Evolutionary conservation across 371 early-diverging fungal species (phyloP).

Genomic region (Choanephora cucurbitarum): DNA sequence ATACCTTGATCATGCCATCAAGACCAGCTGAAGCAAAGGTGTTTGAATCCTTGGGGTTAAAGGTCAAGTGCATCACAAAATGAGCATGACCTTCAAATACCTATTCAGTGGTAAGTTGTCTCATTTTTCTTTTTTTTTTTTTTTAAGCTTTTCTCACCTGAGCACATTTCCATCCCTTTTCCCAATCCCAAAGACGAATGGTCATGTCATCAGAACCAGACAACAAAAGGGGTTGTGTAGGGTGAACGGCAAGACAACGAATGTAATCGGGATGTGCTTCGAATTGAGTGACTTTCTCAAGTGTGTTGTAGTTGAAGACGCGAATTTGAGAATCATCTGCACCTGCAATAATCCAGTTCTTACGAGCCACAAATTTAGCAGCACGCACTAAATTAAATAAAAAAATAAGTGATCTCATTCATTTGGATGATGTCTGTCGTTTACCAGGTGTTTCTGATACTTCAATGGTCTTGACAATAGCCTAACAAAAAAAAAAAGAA

Average conservation of each 20-base stretch:
- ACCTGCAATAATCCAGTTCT: constrained; percentile 97
- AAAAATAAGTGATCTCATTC: neutral
- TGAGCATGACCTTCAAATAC: constrained; percentile 98
- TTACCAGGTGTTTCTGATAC: constrained; percentile 88
- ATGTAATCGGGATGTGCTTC: constrained; percentile 99
- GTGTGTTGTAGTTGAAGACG: constrained; percentile 99
- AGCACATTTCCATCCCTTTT: constrained; percentile 95
- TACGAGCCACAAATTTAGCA: constrained; percentile 94
- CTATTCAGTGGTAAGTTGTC: neutral
- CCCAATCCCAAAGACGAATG: constrained; percentile 99
- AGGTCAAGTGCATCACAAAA: constrained; percentile 96
- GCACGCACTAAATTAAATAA: constrained; percentile 71
- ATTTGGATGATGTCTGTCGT: neutral
- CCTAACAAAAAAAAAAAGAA: constrained; percentile 46
- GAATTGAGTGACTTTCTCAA: constrained; percentile 93
- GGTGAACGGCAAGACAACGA: constrained; percentile 95
- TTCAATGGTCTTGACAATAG: constrained; percentile 95
- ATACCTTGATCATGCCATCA: constrained; percentile 93
- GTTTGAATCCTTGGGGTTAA: constrained; percentile 97
- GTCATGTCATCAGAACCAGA: constrained; percentile 98
- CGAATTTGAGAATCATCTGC: constrained; percentile 98
- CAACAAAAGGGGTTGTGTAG: constrained; percentile 90
- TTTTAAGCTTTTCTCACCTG: constrained; percentile 57
- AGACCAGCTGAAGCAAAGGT: constrained; percentile 95
- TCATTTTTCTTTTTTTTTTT: too few relatives aligned